Base-by-base conservation (phyloP, 2,329 filamentous ascomycete species). In the Colletotrichum kahawae region DNA sequence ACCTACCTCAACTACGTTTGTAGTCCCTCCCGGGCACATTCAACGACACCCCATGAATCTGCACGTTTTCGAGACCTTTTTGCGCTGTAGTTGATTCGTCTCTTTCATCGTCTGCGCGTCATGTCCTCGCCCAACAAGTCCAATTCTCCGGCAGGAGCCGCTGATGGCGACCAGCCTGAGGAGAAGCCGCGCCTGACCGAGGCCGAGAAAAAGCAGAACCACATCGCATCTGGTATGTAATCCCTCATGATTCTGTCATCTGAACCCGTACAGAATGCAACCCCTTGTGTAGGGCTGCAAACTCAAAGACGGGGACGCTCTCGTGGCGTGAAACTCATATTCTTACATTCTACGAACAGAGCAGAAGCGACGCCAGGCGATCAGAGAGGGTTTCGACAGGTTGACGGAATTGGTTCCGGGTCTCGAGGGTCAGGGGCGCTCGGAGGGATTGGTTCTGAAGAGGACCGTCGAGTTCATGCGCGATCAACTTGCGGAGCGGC, bases 381-480 rank as follows among this genome's bases (percentile, higher is more conserved):
- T 98, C 78, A 90, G 95, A 62, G 92, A 95, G 74, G 95, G 94
- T 71, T 98, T 97, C 82, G 95, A 98, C 83, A 90, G 92, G 38
- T 89, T 98, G 31, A 94, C 94, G 18, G 91, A 93, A 68, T 89
- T 97, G 36, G 95, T 98, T 1, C 95, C 95, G 0, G 95, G 94
- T 1, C 88, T 97, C 68, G 91, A 95, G 79, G 95, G 95, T 1
- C 94, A 96, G 80, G 95, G 94, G 1, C 92, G 95, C 60, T 97
- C 95, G 77, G 95, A 98, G 83, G 95, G 94, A 33, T 88, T 95
- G 21, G 95, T 98, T n/a, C 88, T 98, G 27, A 91, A 92, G 77
- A 90, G 90, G 77, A 94, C 93, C 0, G 90, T 94, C 34, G 91
- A 93, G 16, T 93, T 89, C 77, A 92, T 94, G 80, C 87, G 87